Conservation (phyloP, 2,329 filamentous ascomycete species). For the Mycosphaerella sp. region DNA sequence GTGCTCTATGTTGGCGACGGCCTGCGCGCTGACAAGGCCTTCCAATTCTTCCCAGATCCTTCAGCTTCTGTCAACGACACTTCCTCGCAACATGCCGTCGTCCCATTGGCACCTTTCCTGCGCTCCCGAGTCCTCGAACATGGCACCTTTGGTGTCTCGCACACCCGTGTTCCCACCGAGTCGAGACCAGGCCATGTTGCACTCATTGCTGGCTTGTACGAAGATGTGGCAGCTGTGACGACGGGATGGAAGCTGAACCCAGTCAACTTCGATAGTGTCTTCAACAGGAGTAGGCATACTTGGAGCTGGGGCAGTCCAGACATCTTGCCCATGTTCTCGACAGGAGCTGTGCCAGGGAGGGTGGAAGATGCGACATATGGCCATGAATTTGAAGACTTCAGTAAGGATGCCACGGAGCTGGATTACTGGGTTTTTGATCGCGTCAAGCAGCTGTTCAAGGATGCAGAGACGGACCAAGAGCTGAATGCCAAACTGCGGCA, state of each 20-base stretch:
- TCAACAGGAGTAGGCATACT: slow-evolving; percentile 92
- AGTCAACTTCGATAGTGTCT: slow-evolving; percentile 97
- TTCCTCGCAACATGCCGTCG: slow-evolving; percentile 60
- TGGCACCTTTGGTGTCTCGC: slow-evolving; percentile 94
- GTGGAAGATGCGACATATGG: slow-evolving; percentile 84
- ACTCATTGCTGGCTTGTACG: slow-evolving; percentile 91
- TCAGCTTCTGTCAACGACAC: slow-evolving; percentile 53
- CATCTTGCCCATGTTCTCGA: slow-evolving; percentile 94
- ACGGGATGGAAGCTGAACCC: slow-evolving; percentile 99
- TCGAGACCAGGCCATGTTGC: slow-evolving; percentile 95
- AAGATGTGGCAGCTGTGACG: slow-evolving; percentile 94
- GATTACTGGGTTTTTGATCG: slow-evolving; percentile 96
- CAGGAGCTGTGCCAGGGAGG: slow-evolving; percentile 78
- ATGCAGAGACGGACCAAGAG: slow-evolving; percentile 70
- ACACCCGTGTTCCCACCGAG: slow-evolving; percentile 94
- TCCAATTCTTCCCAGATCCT: slow-evolving; percentile 86
- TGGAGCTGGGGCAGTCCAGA: slow-evolving; percentile 99
- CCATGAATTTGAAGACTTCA: slow-evolving; percentile 84
- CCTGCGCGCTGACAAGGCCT: slow-evolving; percentile 93
- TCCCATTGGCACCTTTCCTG: slow-evolving; percentile 82
- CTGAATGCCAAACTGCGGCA: slow-evolving; percentile 65
- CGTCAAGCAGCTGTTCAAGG: slow-evolving; percentile 77
- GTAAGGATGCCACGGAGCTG: slow-evolving; percentile 68
- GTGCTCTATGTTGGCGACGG: slow-evolving; percentile 94
- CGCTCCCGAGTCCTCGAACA: slow-evolving; percentile 81